phyloP scores from a whole-genome alignment of 208 protist species.

The Trypanosoma boissoni region DNA sequence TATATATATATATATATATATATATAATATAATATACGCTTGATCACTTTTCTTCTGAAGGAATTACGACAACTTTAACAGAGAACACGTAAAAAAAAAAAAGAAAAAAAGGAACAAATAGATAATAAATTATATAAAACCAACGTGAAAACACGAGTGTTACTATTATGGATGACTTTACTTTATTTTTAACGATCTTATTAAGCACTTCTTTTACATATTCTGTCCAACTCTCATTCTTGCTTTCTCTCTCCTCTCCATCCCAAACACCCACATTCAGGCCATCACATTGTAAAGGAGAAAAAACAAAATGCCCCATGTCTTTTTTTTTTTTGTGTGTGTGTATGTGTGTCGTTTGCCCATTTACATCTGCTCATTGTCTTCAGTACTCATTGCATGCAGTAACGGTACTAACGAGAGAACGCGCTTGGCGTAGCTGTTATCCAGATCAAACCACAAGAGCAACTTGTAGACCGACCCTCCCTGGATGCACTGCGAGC shows the following conservation, averaged over 20 bases:
- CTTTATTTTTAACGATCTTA: too few relatives aligned
- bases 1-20: not conserved
- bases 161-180: too few relatives aligned
- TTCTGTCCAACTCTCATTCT: too few relatives aligned
- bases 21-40: too few relatives aligned
- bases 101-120: not conserved
- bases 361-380: constrained; percentile 22
- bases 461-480: constrained; percentile 43
- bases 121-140: not conserved
- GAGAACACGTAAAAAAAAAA: not conserved
- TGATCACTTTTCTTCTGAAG: too few relatives aligned
- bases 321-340: constrained; percentile 11
- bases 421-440: constrained; percentile 27
- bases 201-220: too few relatives aligned
- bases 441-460: constrained; percentile 56
- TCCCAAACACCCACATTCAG: too few relatives aligned
- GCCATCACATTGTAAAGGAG: too few relatives aligned
- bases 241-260: too few relatives aligned
- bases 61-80: too few relatives aligned
- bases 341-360: not conserved
- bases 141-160: not conserved
- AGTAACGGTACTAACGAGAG: constrained; percentile 19
- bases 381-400: constrained; percentile 2
- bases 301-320: too few relatives aligned
- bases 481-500: constrained; percentile 25